Conservation (phyloP, 345 rosid species). For the Hypericum androsaemum region DNA sequence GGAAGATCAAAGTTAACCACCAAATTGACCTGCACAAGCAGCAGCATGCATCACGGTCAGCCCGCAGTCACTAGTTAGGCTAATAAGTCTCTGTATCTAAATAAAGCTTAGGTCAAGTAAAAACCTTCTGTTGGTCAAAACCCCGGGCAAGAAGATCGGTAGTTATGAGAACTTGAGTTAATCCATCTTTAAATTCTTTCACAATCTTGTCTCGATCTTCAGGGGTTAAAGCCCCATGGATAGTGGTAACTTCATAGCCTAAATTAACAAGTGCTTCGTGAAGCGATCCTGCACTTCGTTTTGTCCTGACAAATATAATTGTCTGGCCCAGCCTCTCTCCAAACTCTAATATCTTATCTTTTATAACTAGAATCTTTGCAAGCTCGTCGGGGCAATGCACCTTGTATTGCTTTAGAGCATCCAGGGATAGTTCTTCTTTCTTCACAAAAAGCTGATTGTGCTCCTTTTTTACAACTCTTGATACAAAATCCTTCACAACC, state of each 20-base stretch:
- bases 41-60: not conserved
- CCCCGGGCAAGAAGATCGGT: conserved; percentile 90
- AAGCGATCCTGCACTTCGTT: conserved; percentile 45
- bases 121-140: conserved; percentile 85
- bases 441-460: conserved; percentile 81
- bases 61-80: too few relatives aligned
- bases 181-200: conserved; percentile 73
- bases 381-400: conserved; percentile 72
- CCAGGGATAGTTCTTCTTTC: conserved; percentile 80
- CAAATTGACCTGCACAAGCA: conserved; percentile 58
- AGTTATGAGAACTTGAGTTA: conserved; percentile 81
- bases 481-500: conserved; percentile 66
- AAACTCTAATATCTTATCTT: conserved; percentile 71
- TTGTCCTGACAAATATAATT: conserved; percentile 66
- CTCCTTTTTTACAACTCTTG: conserved; percentile 39
- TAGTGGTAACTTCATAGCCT: conserved; percentile 80
- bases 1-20: conserved; percentile 82
- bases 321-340: conserved; percentile 82
- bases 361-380: conserved; percentile 59
- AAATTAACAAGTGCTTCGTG: conserved; percentile 52
- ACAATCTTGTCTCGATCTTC: conserved; percentile 77
- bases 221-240: conserved; percentile 54
- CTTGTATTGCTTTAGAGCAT: conserved; percentile 85
- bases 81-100: not conserved
- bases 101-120: conserved; percentile 1